These are phyloP conservation scores for Pseudogymnoascus sp. DNA, from an alignment of 2,329 filamentous ascomycete genomes.

Conservation along the genomic window DNA sequence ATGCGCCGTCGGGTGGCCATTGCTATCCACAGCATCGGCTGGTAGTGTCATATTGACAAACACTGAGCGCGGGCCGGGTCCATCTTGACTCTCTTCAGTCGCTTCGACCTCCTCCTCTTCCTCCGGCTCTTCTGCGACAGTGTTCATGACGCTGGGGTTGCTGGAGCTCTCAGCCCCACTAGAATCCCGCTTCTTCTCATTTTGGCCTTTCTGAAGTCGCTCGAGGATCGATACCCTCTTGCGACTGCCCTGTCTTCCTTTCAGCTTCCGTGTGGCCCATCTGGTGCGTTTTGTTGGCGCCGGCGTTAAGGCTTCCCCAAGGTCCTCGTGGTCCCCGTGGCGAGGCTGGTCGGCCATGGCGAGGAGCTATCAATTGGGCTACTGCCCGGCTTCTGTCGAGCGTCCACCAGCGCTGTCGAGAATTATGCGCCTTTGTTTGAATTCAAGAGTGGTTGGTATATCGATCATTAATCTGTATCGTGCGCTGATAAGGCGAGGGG, in stretches of 20 bases:
- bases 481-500: not conserved
- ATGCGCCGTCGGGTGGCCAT: constrained; percentile 61
- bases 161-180: constrained; percentile 25
- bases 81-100: constrained; percentile 32
- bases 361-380: constrained; percentile 13
- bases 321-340: constrained; percentile 12
- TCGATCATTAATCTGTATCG: constrained; percentile 7
- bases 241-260: constrained; percentile 62
- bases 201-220: constrained; percentile 57
- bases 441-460: not conserved
- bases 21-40: constrained; percentile 64
- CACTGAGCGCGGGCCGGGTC: constrained; percentile 45
- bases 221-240: constrained; percentile 80
- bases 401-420: constrained; percentile 6
- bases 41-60: constrained; percentile 86
- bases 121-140: constrained; percentile 7
- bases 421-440: not conserved
- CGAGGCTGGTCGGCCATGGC: constrained; percentile 25
- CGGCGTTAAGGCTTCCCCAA: constrained; percentile 36
- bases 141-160: constrained; percentile 17
- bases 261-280: constrained; percentile 92
- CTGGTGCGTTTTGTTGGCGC: constrained; percentile 68
- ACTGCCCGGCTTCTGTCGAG: constrained; percentile 2
- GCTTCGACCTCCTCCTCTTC: constrained; percentile 24
- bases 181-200: constrained; percentile 62